A percentile compares a stretch with the other conserved stretches of the same genome.
Evolutionary conservation across 495 filamentous ascomycete genomes (phyloP).

Genomic region (Mytilinidion resinicola): DNA sequence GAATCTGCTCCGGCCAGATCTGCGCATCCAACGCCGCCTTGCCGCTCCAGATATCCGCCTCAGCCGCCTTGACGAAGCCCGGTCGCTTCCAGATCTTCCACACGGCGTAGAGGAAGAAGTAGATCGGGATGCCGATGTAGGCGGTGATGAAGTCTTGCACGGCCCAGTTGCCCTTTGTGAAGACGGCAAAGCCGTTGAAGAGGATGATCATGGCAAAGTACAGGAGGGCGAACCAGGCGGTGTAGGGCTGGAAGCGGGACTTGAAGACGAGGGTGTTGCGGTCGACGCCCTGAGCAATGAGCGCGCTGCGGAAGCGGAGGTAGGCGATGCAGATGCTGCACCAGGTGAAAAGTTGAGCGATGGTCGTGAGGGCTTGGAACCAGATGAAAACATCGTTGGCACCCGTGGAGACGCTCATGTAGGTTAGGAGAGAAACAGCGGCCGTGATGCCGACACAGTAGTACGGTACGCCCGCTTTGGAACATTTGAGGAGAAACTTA

Average conservation of each 20-base stretch:
- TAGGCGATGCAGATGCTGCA: slow-evolving; percentile 43
- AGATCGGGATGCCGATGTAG: slow-evolving; percentile 57
- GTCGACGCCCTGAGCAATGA: slow-evolving; percentile 49
- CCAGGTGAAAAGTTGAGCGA: slow-evolving; percentile 53
- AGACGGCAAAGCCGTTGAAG: slow-evolving; percentile 51
- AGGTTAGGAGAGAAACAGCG: slow-evolving; percentile 54
- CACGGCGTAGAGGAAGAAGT: slow-evolving; percentile 48
- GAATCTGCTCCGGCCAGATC: slow-evolving; percentile 43
- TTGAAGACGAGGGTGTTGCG: slow-evolving; percentile 53
- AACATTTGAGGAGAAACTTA: slow-evolving; percentile 48
- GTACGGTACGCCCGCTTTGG: slow-evolving; percentile 54
- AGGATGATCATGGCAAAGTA: slow-evolving; percentile 51
- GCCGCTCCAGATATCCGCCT: slow-evolving; percentile 57
- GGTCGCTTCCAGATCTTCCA: slow-evolving; percentile 49
- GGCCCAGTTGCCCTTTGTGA: slow-evolving; percentile 44
- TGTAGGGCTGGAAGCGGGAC: slow-evolving; percentile 54
- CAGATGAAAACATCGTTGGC: slow-evolving; percentile 39
- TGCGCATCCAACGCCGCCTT: slow-evolving; percentile 56
- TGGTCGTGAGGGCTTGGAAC: slow-evolving; percentile 39
- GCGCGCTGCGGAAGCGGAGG: slow-evolving; percentile 51
- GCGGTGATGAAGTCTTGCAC: slow-evolving; percentile 47
- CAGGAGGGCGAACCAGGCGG: slow-evolving; percentile 52
- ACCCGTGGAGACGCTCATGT: slow-evolving; percentile 50
- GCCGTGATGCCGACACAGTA: slow-evolving; percentile 51
- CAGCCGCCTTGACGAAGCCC: slow-evolving; percentile 42